phyloP scores from a whole-genome alignment of 2,329 filamentous ascomycete species.

The Pseudogymnoascus sp. region DNA sequence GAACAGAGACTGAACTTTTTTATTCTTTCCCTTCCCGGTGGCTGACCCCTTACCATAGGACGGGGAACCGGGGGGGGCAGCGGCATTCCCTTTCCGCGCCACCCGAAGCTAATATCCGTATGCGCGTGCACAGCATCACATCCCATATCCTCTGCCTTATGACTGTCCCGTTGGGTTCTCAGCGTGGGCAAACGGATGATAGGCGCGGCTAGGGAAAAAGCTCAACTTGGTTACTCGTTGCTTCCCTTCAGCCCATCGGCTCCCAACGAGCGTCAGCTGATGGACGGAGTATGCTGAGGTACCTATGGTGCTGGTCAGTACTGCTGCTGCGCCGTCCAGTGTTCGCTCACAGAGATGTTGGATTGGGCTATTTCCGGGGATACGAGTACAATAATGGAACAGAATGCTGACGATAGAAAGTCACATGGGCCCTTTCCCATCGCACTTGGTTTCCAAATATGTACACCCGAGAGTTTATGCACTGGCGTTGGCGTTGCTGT shows the following conservation, averaged over 20 bases:
- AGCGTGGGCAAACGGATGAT: not conserved
- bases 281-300: not conserved
- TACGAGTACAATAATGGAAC: not conserved
- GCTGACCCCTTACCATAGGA: constrained; percentile 5
- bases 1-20: not conserved
- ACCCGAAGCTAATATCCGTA: not conserved
- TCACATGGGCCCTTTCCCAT: not conserved
- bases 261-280: constrained; percentile 6
- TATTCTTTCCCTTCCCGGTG: not conserved
- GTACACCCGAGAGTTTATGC: not conserved
- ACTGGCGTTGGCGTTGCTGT: not conserved
- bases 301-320: not conserved
- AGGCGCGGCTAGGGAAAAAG: not conserved
- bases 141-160: not conserved
- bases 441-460: constrained; percentile 1
- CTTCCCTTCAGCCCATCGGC: not conserved
- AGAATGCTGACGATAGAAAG: not conserved
- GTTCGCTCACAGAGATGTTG: not conserved
- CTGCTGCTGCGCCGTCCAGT: not conserved
- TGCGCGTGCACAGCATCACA: constrained; percentile 4
- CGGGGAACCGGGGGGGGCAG: not conserved
- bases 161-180: not conserved
- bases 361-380: constrained; percentile 3
- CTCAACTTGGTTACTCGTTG: not conserved
- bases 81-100: not conserved